phyloP scores from a whole-genome alignment of 106 monocot species.

The Vanilla planifolia region DNA sequence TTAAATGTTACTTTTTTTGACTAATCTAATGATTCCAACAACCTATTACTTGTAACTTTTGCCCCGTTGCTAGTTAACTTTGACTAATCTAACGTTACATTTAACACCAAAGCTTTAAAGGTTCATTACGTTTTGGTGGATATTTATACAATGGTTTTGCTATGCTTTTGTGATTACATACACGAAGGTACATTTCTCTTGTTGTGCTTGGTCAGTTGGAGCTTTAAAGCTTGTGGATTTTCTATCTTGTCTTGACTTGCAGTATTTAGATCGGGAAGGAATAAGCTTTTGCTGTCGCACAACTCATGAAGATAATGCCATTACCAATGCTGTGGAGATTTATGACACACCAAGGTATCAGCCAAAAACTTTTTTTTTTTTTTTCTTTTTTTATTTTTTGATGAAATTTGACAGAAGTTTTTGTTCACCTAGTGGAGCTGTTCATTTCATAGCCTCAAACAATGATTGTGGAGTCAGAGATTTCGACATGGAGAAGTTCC shows the following conservation, averaged over 20 bases:
- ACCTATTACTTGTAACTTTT: too few relatives aligned
- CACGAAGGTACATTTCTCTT: too few relatives aligned
- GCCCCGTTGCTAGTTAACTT: too few relatives aligned
- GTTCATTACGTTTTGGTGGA: too few relatives aligned
- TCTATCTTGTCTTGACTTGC: conserved; percentile 2
- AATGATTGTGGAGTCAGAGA: conserved; percentile 64
- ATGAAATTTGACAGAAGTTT: background rate
- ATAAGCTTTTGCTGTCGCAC: conserved; percentile 36
- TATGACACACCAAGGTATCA: conserved; percentile 31
- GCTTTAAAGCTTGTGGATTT: too few relatives aligned
- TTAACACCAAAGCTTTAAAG: too few relatives aligned
- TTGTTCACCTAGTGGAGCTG: conserved; percentile 25
- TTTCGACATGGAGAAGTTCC: conserved; percentile 59
- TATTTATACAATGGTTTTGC: too few relatives aligned
- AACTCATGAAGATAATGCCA: conserved; percentile 26
- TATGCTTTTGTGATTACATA: too few relatives aligned
- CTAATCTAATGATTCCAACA: too few relatives aligned
- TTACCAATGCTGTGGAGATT: conserved; percentile 57
- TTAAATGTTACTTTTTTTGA: too few relatives aligned
- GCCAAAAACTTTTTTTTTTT: background rate
- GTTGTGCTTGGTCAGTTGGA: too few relatives aligned
- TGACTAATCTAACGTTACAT: too few relatives aligned
- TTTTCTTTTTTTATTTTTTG: background rate
- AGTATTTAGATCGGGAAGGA: conserved; percentile 53
- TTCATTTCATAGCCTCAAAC: conserved; percentile 29